phyloP scores from a whole-genome alignment of 2,329 filamentous ascomycete genomes.

The Ambrosiella xylebori region DNA sequence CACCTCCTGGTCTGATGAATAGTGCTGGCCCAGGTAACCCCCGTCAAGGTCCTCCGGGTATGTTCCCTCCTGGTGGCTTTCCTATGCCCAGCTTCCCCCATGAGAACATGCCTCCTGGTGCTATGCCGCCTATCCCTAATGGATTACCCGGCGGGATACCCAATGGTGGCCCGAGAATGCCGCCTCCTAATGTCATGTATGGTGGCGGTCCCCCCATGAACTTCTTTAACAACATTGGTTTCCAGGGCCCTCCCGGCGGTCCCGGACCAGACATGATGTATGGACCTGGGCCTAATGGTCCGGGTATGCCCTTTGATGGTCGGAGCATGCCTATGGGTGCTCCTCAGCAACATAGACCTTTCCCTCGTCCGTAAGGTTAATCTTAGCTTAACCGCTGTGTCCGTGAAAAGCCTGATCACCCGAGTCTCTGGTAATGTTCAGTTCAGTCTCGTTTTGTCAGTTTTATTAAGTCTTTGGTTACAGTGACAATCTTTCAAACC shows the following conservation, averaged over 20 bases:
- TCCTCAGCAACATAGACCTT: constrained; percentile 23
- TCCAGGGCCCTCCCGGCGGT: constrained; percentile 35
- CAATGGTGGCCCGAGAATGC: not conserved
- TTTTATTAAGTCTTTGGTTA: too few species aligned
- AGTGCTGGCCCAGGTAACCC: constrained; percentile 18
- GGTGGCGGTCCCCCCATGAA: not conserved
- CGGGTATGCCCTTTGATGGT: constrained; percentile 33
- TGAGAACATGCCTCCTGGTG: constrained; percentile 31
- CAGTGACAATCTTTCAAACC: too few species aligned
- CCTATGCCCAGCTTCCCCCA: not conserved
- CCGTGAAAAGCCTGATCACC: too few species aligned
- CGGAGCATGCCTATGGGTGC: constrained; percentile 29
- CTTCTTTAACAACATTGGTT: constrained; percentile 17
- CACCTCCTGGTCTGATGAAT: constrained; percentile 40
- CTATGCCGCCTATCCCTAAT: constrained; percentile 37
- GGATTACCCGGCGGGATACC: constrained; percentile 33
- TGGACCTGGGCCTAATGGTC: constrained; percentile 20
- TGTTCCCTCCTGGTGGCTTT: constrained; percentile 34
- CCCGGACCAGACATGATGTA: not conserved
- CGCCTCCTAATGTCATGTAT: constrained; percentile 18
- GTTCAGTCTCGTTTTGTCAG: too few species aligned
- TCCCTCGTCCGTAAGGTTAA: constrained; percentile 19
- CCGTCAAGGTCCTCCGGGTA: constrained; percentile 35
- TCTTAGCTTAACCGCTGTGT: not conserved
- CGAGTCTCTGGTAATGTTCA: too few species aligned